These are phyloP conservation scores for Fraxinus albicans DNA, from an alignment of 305 asterid species.

Conservation along the genomic window DNA sequence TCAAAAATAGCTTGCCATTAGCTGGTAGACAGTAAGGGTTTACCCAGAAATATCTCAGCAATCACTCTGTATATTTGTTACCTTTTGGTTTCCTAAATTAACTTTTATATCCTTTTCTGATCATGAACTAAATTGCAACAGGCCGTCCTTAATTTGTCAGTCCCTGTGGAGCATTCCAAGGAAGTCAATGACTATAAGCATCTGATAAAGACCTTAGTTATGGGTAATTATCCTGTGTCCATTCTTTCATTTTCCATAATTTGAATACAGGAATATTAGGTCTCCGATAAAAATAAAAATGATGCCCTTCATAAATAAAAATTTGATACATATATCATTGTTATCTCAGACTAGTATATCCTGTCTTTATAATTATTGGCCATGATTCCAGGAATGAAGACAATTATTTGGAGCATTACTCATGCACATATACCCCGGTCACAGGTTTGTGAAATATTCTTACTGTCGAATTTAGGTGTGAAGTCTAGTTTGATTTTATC, in stretches of 20 bases:
- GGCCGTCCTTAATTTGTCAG: slow-evolving; percentile 93
- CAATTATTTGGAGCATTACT: slow-evolving; percentile 98
- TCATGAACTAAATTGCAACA: slow-evolving; percentile 35
- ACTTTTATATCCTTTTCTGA: slow-evolving; percentile 27
- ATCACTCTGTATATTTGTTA: slow-evolving; percentile 4
- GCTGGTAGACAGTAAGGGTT: neutral
- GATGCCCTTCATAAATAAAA: neutral
- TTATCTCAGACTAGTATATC: neutral
- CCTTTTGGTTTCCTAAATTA: slow-evolving; percentile 1
- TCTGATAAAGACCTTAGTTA: slow-evolving; percentile 93
- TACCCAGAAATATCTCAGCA: neutral
- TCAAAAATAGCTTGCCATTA: neutral
- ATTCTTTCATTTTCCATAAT: slow-evolving; percentile 15
- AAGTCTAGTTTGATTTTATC: slow-evolving; percentile 20
- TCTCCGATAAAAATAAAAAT: neutral
- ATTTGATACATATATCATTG: neutral
- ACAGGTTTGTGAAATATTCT: slow-evolving; percentile 56
- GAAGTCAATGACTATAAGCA: slow-evolving; percentile 99
- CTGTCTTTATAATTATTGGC: slow-evolving; percentile 17
- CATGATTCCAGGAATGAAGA: slow-evolving; percentile 85
- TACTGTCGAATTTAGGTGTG: slow-evolving; percentile 17
- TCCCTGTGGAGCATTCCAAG: slow-evolving; percentile 86
- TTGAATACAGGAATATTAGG: neutral
- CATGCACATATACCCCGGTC: slow-evolving; percentile 96
- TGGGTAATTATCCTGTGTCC: slow-evolving; percentile 65